Evolutionary conservation across 2,329 filamentous ascomycete species (phyloP).

Genomic region (Cercospora citrullina): DNA sequence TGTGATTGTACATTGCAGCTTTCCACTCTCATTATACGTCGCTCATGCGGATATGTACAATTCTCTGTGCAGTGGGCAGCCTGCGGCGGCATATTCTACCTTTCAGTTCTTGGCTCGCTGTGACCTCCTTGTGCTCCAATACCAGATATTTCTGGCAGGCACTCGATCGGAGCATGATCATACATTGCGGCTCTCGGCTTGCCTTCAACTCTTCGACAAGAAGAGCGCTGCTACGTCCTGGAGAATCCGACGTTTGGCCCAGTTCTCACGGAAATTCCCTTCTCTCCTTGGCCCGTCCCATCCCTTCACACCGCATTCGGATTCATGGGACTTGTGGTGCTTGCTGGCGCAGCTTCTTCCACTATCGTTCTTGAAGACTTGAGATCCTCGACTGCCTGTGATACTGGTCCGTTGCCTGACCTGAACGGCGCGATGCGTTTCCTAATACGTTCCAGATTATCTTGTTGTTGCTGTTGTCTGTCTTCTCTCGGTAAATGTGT

Average conservation of each 20-base stretch:
- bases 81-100: background rate
- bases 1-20: background rate
- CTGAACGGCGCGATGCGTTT: conserved; percentile 20
- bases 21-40: background rate
- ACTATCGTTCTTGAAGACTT: background rate
- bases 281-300: too few species aligned
- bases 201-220: background rate
- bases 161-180: background rate
- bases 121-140: background rate
- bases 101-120: background rate
- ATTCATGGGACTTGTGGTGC: conserved; percentile 29
- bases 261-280: background rate
- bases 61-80: background rate
- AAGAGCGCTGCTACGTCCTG: background rate
- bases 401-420: conserved; percentile 5
- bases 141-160: background rate
- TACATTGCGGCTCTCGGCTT: background rate
- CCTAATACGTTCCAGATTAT: background rate
- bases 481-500: conserved; percentile 31
- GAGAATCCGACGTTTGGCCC: background rate
- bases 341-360: conserved; percentile 24
- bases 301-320: conserved; percentile 58
- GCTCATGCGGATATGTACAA: background rate
- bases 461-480: conserved; percentile 6
- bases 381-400: background rate